Base-by-base conservation (phyloP, 257 asterid genomes). In the Solanum corneliomulleri region DNA sequence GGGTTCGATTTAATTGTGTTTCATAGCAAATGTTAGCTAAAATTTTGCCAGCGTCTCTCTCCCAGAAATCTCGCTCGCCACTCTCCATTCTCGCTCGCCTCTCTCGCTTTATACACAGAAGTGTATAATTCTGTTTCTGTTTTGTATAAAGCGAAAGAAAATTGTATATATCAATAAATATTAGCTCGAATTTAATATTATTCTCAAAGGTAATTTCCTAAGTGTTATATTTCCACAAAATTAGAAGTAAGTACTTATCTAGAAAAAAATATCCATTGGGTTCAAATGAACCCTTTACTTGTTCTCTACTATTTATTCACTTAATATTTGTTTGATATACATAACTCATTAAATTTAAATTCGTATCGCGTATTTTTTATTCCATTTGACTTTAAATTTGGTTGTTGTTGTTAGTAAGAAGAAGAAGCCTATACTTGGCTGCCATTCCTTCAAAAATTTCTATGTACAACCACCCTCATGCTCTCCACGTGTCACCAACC, bases 401-500 rank as follows among this genome's bases (percentile, higher is more conserved):
- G 66, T 56, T 56, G 66, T 25, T 20, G 71, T 11, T n/a, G 64
- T 15, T 78, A 60, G 66, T 45, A 25, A 52, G 25, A 78, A 78
- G 35, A 77, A 44, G n/a, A n/a, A 64, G 9, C 71, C 33, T n/a
- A 64, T 45, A 80, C 84, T 7, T 80, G 64, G 84, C 41, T 80
- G 84, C 44, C 66, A 49, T 44, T 25, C 64, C 14, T 14, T 44
- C 20, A 18, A 18, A 27, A 18, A 18, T 16, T 25, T 77, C 14
- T 10, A 78, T 15, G 25, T 47, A 80, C 85, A 80, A 80, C 69
- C 3, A 49, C 85, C 29, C 11, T 27, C 69, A 29, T 29, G 68
- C 0, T 6, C 16, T 27, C 88, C 85, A 88, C 91, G 90, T 88
- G 89, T 84, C 69, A 9, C 35, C 21, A 39, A 85, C 86, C 88